A percentile compares a stretch with the other conserved stretches of the same genome.
These are phyloP conservation scores for Rhizophagus clarus DNA, from an alignment of 192 early-diverging fungal species.

Conservation along the genomic window DNA sequence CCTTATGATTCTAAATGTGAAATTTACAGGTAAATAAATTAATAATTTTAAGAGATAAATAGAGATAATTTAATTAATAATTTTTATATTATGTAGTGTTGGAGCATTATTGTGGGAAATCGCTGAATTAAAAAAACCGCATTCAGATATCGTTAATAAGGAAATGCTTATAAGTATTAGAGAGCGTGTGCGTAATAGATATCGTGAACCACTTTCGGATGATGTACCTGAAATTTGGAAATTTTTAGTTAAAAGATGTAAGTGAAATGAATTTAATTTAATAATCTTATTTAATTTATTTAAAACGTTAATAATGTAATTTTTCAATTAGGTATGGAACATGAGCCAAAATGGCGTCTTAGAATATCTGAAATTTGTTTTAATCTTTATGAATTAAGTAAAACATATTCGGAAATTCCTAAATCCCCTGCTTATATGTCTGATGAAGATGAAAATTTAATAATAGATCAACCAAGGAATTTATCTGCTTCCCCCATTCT, in stretches of 20 bases:
- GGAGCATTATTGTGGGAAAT: slow-evolving; percentile 26
- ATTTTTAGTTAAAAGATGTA: background rate
- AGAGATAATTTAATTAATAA: background rate
- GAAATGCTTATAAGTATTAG: background rate
- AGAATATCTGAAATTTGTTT: background rate
- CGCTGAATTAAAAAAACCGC: slow-evolving; percentile 1
- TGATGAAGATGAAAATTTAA: background rate
- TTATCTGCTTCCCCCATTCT: background rate
- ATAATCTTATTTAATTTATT: background rate
- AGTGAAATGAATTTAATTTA: background rate
- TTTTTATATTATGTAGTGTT: slow-evolving; percentile 2
- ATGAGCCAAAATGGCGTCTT: background rate
- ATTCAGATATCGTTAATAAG: background rate
- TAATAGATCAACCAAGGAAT: background rate
- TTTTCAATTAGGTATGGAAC: background rate
- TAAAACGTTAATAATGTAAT: background rate
- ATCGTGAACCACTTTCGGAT: background rate
- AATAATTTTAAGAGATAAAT: background rate
- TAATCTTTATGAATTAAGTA: background rate
- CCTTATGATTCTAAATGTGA: slow-evolving; percentile 9
- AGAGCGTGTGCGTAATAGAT: background rate
- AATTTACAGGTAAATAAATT: slow-evolving; percentile 23
- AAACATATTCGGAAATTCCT: background rate
- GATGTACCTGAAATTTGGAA: background rate
- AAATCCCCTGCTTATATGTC: background rate